Base-by-base conservation (phyloP, 2,329 filamentous ascomycete species). In the Domatiomyces globalis region DNA sequence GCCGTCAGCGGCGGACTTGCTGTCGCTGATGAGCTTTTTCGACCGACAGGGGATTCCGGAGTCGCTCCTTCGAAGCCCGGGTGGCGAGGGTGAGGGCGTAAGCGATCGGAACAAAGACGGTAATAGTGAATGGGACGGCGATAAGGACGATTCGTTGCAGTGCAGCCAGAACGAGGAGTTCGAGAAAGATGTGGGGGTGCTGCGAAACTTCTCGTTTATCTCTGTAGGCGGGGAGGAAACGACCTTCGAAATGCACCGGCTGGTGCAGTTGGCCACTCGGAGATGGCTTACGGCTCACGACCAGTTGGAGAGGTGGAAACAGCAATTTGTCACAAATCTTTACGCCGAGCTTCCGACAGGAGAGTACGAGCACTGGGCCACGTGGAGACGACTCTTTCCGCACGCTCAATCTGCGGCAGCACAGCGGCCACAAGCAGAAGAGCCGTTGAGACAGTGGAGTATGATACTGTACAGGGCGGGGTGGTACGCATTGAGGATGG, bases 261-360 rank as follows among this genome's bases (percentile, higher is more conserved):
- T 69, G 4, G 66, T 69, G 6, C 62, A 65, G 46, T 49, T 68
- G 12, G 63, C 65, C 6, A 66, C 59, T 22, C 55, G 62, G 22
- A 62, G 56, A 36, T 69, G 66, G 66, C 48, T 69, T 4, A 55
- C 47, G 51, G 49, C 56, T 33, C 39, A 64, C 6, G 45, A 51
- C 2, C 22, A 49, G 22, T 56, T 61, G 45, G 12, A 7, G n/a
- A 2, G 36, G 7, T 63, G 56, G 56, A 59, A 48, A n/a, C 36
- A 52, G 42, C 58, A 46, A 45, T 50, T 56, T 17, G 45, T 61
- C n/a, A 42, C 39, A 25, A 56, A 58, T 46, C 49, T 67, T 15
- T 43, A 48, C 10, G 44, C 62, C 44, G 39, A 66, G 7, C 59
- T 66, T 25, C 60, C 56, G 10, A 8, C 47, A 19, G 15, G n/a